Conservation (phyloP, 352 stramenopile species). For the Phytophthora sansomeana region DNA sequence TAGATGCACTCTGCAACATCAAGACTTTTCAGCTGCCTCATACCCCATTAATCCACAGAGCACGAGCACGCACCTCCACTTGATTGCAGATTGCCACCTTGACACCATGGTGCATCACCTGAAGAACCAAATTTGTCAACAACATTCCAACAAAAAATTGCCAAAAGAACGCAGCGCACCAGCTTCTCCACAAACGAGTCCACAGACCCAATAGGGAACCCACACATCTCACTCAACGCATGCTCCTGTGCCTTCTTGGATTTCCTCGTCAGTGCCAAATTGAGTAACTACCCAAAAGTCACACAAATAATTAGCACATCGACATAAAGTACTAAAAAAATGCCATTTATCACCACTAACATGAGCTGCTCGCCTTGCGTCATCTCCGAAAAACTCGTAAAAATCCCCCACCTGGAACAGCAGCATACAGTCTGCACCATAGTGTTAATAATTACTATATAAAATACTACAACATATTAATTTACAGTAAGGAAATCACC, state of each 20-base stretch:
- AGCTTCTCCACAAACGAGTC: slow-evolving; percentile 86
- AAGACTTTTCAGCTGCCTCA: neutral
- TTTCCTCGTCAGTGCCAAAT: slow-evolving; percentile 74
- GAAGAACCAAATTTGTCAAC: neutral
- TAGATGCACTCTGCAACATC: slow-evolving; percentile 47
- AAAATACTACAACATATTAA: neutral
- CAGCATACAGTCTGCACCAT: slow-evolving; percentile 72
- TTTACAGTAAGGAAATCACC: slow-evolving; percentile 24
- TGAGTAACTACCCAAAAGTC: slow-evolving; percentile 56
- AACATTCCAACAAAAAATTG: neutral
- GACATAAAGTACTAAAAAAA: slow-evolving; percentile 2
- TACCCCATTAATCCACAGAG: neutral
- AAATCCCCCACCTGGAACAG: slow-evolving; percentile 89
- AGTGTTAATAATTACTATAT: neutral
- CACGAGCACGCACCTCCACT: slow-evolving; percentile 53
- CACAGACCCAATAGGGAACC: slow-evolving; percentile 75
- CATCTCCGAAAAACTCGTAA: slow-evolving; percentile 86
- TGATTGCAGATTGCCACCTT: slow-evolving; percentile 90
- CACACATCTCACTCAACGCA: slow-evolving; percentile 78
- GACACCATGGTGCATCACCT: slow-evolving; percentile 85
- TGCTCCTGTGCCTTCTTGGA: slow-evolving; percentile 60
- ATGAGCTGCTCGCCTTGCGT: slow-evolving; percentile 71
- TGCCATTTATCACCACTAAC: slow-evolving; percentile 30
- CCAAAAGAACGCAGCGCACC: slow-evolving; percentile 34
- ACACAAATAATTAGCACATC: neutral